Evolutionary conservation across 2,329 filamentous ascomycete genomes (phyloP).

Genomic region (Penicillium digitatum): DNA sequence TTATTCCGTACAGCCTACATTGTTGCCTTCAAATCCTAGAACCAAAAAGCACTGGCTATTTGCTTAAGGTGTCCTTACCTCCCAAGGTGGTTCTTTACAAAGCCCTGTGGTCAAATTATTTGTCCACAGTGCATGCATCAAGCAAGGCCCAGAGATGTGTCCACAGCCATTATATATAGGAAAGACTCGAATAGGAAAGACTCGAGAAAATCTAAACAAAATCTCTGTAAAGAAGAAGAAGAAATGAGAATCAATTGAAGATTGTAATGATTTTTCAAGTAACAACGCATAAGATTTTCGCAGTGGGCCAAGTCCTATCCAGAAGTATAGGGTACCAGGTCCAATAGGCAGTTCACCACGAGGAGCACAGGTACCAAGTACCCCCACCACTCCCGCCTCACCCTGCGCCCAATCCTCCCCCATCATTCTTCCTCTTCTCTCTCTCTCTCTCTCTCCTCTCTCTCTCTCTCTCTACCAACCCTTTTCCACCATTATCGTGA

Average conservation of each 20-base stretch:
- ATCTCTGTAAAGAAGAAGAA: background rate
- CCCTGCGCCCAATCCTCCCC: conserved; percentile 13
- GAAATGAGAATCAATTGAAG: background rate
- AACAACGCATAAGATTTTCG: conserved; percentile 15
- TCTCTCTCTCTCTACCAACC: conserved; percentile 9
- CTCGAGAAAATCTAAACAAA: conserved; percentile 25
- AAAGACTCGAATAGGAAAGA: conserved; percentile 19
- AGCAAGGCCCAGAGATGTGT: conserved; percentile 18
- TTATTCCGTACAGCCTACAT: background rate
- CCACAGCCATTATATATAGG: conserved; percentile 8
- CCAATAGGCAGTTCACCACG: conserved; percentile 1
- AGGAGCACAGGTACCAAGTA: conserved; percentile 12
- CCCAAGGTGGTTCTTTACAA: background rate
- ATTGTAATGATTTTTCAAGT: conserved; percentile 1
- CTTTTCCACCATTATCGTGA: conserved; percentile 15
- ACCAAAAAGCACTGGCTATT: background rate
- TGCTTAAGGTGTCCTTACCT: conserved; percentile 1
- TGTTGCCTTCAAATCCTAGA: background rate
- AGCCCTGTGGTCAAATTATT: background rate
- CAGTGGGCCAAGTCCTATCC: conserved; percentile 6
- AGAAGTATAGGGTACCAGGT: conserved; percentile 13
- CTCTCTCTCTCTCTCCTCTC: conserved; percentile 10
- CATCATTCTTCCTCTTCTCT: conserved; percentile 10
- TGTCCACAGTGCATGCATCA: conserved; percentile 15
- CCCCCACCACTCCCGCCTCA: conserved; percentile 8